A percentile compares a stretch with the other conserved stretches of the same genome.
These are phyloP conservation scores for Aspergillus alliaceus DNA, from an alignment of 2,329 filamentous ascomycete genomes.

Conservation along the genomic window DNA sequence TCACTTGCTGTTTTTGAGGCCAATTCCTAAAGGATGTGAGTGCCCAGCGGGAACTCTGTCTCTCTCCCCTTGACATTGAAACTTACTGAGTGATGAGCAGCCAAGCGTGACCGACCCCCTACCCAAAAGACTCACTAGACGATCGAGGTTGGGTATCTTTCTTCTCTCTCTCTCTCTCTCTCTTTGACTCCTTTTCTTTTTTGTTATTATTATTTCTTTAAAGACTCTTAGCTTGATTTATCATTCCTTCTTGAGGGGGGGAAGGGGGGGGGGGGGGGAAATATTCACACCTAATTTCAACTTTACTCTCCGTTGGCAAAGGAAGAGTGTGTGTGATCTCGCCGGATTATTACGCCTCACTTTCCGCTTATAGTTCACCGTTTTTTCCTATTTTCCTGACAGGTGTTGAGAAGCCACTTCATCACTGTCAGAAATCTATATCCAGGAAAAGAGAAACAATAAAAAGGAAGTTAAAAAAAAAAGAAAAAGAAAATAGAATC, in stretches of 20 bases:
- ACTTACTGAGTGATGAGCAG: neutral
- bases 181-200: neutral
- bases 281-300: too few species aligned
- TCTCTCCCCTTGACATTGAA: neutral
- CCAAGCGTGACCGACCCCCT: neutral
- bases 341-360: slow-evolving; percentile 22
- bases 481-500: slow-evolving; percentile 5
- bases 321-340: slow-evolving; percentile 10
- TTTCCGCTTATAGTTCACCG: slow-evolving; percentile 29
- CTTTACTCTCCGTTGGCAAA: slow-evolving; percentile 10
- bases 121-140: neutral
- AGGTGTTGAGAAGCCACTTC: slow-evolving; percentile 11
- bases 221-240: neutral
- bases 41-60: neutral
- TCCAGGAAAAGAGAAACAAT: slow-evolving; percentile 6
- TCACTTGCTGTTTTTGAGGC: neutral
- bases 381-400: slow-evolving; percentile 17
- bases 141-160: neutral
- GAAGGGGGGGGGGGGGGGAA: too few species aligned
- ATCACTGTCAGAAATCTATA: slow-evolving; percentile 5
- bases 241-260: neutral
- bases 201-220: too few species aligned
- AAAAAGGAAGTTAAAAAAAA: slow-evolving; percentile 2
- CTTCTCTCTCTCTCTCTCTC: too few species aligned
- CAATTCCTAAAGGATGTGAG: neutral